phyloP scores from a whole-genome alignment of 192 early-diverging fungal species.

The Backusella westeae region DNA sequence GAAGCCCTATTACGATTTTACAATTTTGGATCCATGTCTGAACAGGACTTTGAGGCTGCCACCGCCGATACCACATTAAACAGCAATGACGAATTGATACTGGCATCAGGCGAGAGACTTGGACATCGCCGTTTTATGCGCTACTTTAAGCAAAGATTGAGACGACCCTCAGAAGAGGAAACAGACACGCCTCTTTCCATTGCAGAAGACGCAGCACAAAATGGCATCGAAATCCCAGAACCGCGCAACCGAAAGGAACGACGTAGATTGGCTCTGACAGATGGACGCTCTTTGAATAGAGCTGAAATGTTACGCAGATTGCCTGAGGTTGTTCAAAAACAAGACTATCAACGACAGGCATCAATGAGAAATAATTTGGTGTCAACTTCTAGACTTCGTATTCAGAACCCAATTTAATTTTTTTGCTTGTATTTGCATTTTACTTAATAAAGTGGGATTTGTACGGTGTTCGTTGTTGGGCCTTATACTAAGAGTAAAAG shows the following conservation, averaged over 20 bases:
- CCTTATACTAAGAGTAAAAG: too few species aligned
- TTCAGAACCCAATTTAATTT: conserved; percentile 11
- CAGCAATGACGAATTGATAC: conserved; percentile 9
- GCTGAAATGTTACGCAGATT: not conserved
- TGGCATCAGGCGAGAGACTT: conserved; percentile 14
- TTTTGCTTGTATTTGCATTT: not conserved
- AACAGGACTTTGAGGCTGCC: conserved; percentile 25
- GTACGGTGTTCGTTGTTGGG: too few species aligned
- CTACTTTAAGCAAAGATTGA: conserved; percentile 22
- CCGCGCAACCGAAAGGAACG: conserved; percentile 10
- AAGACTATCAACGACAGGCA: not conserved
- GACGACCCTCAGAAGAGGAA: not conserved
- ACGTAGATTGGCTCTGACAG: conserved; percentile 15
- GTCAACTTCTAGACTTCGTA: conserved; percentile 1
- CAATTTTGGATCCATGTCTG: conserved; percentile 70
- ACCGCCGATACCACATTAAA: not conserved
- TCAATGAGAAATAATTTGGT: not conserved
- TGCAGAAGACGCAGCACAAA: not conserved
- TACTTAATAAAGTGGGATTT: too few species aligned
- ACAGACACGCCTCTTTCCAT: not conserved
- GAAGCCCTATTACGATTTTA: conserved; percentile 92
- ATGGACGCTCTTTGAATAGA: not conserved
- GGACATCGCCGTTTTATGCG: conserved; percentile 19
- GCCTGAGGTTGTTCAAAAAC: conserved; percentile 5
- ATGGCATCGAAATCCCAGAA: not conserved